A percentile compares a stretch with the other conserved stretches of the same genome.
phyloP scores from a whole-genome alignment of 805 yeast genomes.

The Wickerhamomyces silvicola region DNA sequence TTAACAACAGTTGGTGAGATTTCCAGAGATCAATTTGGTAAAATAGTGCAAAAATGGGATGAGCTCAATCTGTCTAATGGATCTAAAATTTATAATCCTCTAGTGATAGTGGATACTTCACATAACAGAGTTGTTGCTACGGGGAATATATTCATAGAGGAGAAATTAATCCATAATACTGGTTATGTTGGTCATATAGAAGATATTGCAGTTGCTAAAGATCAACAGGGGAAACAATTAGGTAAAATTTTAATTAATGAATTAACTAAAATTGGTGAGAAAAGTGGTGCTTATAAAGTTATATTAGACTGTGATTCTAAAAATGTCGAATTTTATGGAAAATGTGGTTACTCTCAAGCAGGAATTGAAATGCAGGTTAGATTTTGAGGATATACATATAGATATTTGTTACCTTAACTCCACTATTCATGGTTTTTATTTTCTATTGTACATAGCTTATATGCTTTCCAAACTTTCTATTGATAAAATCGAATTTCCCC shows the following conservation, averaged over 20 bases:
- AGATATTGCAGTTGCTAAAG: constrained; percentile 74
- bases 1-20: constrained; percentile 83
- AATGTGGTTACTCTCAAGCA: constrained; percentile 67
- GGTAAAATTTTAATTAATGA: constrained; percentile 63
- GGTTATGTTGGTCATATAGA: constrained; percentile 92
- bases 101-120: constrained; percentile 53
- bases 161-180: constrained; percentile 75
- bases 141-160: constrained; percentile 76
- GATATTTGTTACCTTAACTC: too few species aligned
- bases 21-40: constrained; percentile 39
- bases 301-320: constrained; percentile 84
- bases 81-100: constrained; percentile 49
- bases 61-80: constrained; percentile 22
- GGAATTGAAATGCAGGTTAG: constrained; percentile 67
- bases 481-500: constrained; percentile 75
- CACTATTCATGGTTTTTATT: background rate
- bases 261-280: constrained; percentile 52
- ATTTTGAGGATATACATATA: constrained; percentile 19
- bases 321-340: constrained; percentile 80
- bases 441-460: constrained; percentile 4
- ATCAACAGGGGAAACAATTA: constrained; percentile 77
- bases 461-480: constrained; percentile 39
- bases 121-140: constrained; percentile 62
- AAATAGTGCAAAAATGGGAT: constrained; percentile 55
- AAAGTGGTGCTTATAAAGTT: constrained; percentile 74